phyloP scores from a whole-genome alignment of 495 filamentous ascomycete genomes.

The Daldinia childiae region DNA sequence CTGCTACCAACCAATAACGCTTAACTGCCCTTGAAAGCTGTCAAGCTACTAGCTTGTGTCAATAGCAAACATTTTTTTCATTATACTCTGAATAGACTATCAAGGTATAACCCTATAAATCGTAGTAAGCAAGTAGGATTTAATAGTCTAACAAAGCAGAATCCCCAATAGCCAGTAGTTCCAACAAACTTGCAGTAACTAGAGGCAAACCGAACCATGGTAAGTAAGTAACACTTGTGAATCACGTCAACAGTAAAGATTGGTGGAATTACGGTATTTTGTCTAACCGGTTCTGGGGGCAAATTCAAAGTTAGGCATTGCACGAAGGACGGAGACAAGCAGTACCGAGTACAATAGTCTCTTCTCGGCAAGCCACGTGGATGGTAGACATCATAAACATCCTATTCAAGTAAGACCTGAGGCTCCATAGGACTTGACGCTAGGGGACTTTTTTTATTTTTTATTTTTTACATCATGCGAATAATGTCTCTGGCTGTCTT shows the following conservation, averaged over 20 bases:
- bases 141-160: background rate
- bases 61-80: too few species aligned
- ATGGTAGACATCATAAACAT: constrained; percentile 15
- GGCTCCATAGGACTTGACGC: constrained; percentile 17
- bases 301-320: background rate
- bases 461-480: constrained; percentile 31
- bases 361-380: constrained; percentile 33
- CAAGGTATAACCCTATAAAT: background rate
- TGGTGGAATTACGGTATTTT: constrained; percentile 1
- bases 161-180: background rate
- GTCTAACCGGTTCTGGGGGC: background rate
- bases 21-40: too few species aligned
- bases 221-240: background rate
- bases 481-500: background rate
- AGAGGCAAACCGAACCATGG: background rate
- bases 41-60: too few species aligned
- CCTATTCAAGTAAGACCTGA: constrained; percentile 20
- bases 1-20: too few species aligned
- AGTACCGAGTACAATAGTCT: constrained; percentile 14
- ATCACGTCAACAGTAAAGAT: background rate
- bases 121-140: background rate
- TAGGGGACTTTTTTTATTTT: constrained; percentile 40
- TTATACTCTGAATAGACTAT: background rate
- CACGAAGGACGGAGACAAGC: background rate
- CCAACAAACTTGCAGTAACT: background rate